Percentiles rank a stretch among this genome's conserved stretches.
phyloP scores from a whole-genome alignment of 2,329 filamentous ascomycete species.

The Colletotrichum echinochloae region DNA sequence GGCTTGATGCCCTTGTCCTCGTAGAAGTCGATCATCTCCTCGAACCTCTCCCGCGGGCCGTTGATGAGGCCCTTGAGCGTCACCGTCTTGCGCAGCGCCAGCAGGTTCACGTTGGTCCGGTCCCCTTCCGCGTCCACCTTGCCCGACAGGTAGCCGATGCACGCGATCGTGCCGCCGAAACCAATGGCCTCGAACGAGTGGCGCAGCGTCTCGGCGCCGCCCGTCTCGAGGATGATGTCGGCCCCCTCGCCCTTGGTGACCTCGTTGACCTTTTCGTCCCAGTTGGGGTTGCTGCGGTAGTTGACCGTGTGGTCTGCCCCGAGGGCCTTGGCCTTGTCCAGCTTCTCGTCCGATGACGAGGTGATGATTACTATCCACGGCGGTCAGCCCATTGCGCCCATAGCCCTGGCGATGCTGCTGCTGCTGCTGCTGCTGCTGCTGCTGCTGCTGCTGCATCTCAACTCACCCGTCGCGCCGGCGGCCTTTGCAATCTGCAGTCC shows the following conservation, averaged over 20 bases:
- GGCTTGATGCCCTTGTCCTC: conserved; percentile 58
- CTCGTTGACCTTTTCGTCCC: conserved; percentile 61
- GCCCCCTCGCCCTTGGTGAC: conserved; percentile 60
- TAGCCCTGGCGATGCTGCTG: background rate
- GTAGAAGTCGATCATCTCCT: conserved; percentile 65
- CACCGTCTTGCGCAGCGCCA: conserved; percentile 60
- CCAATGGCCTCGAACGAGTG: conserved; percentile 65
- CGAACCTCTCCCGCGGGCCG: conserved; percentile 65
- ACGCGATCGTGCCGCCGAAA: conserved; percentile 66
- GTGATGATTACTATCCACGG: conserved; percentile 63
- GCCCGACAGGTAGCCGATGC: conserved; percentile 63
- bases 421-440: no score
- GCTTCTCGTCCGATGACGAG: conserved; percentile 65
- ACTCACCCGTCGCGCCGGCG: conserved; percentile 60
- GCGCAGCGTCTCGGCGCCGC: conserved; percentile 63
- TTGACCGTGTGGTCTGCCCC: conserved; percentile 67
- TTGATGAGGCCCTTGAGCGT: conserved; percentile 69
- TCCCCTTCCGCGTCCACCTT: conserved; percentile 67
- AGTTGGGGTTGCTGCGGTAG: conserved; percentile 64
- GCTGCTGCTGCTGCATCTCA: no score
- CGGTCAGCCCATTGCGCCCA: conserved; percentile 43
- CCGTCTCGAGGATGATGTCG: conserved; percentile 68
- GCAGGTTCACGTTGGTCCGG: conserved; percentile 70
- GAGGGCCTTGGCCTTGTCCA: conserved; percentile 58
- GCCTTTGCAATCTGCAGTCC: conserved; percentile 67